Evolutionary conservation across 768 basidiomycete genomes (phyloP).

Genomic region (Termitomyces sp.): DNA sequence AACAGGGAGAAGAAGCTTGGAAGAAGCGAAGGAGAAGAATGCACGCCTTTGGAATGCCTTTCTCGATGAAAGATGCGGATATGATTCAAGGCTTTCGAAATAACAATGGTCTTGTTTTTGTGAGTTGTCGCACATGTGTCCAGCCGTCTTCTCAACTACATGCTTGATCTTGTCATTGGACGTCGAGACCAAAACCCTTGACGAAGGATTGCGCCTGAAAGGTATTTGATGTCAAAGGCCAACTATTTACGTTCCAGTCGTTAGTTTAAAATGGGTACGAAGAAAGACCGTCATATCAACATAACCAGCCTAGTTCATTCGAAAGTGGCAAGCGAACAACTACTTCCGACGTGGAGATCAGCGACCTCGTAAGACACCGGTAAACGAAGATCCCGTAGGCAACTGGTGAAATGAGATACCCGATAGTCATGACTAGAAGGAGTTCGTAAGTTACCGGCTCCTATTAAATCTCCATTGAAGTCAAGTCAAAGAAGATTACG

Average conservation of each 20-base stretch:
- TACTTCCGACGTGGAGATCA: background rate
- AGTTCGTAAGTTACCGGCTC: background rate
- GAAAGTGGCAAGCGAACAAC: background rate
- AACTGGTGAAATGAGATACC: background rate
- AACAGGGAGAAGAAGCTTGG: too few relatives aligned
- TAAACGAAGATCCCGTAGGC: background rate
- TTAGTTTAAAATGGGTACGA: background rate
- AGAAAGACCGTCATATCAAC: slow-evolving; percentile 2
- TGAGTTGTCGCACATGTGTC: too few relatives aligned
- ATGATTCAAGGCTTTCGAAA: too few relatives aligned
- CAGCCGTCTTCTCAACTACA: too few relatives aligned
- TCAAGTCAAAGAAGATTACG: background rate
- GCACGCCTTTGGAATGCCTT: too few relatives aligned
- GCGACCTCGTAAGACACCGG: background rate
- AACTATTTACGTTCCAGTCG: too few relatives aligned
- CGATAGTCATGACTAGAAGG: background rate
- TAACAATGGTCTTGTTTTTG: too few relatives aligned
- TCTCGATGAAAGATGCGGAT: too few relatives aligned
- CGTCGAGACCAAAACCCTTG: background rate
- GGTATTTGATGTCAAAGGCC: too few relatives aligned
- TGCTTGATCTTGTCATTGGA: too few relatives aligned
- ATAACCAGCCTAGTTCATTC: background rate
- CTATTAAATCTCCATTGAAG: too few relatives aligned
- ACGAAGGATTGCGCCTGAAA: background rate
- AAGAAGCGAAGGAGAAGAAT: too few relatives aligned